Percentiles rank a stretch among this genome's conserved stretches.
These are phyloP conservation scores for Metschnikowia colocasiae DNA, from an alignment of 805 yeast genomes.

Conservation along the genomic window DNA sequence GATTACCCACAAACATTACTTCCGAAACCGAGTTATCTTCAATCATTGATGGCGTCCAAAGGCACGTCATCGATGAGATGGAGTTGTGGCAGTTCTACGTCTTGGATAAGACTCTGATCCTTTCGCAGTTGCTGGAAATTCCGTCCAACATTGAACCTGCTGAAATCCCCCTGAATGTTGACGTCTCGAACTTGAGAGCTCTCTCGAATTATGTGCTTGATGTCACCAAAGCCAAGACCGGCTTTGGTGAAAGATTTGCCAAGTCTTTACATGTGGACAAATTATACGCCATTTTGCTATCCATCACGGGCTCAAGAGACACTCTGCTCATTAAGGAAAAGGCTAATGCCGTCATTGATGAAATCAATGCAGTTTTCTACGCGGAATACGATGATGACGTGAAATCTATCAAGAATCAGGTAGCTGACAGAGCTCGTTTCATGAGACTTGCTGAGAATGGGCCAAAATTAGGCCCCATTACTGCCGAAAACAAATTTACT, in stretches of 20 bases:
- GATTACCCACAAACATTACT: constrained; percentile 57
- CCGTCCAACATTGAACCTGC: constrained; percentile 36
- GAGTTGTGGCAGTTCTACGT: constrained; percentile 89
- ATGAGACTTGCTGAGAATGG: constrained; percentile 77
- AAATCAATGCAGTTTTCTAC: constrained; percentile 71
- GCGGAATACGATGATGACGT: constrained; percentile 72
- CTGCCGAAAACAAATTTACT: constrained; percentile 53
- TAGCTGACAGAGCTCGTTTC: constrained; percentile 73
- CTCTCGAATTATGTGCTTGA: constrained; percentile 49
- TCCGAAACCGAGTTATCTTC: constrained; percentile 51
- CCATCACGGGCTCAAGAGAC: constrained; percentile 19
- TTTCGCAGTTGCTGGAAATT: constrained; percentile 34
- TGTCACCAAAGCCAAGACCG: constrained; percentile 34
- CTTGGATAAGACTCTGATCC: constrained; percentile 48
- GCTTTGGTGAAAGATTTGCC: constrained; percentile 36
- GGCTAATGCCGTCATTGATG: constrained; percentile 61
- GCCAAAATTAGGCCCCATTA: constrained; percentile 69
- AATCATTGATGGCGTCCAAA: constrained; percentile 64
- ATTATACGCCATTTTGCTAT: constrained; percentile 50
- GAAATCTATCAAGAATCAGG: constrained; percentile 59
- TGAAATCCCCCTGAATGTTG: constrained; percentile 42
- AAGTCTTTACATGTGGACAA: constrained; percentile 50
- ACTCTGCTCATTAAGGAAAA: constrained; percentile 23
- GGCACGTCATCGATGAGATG: constrained; percentile 61
- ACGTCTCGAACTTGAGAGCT: constrained; percentile 34